A percentile compares a stretch with the other conserved stretches of the same genome.
These are phyloP conservation scores for Sherardia arvensis DNA, from an alignment of 257 asterid genomes.

Conservation along the genomic window DNA sequence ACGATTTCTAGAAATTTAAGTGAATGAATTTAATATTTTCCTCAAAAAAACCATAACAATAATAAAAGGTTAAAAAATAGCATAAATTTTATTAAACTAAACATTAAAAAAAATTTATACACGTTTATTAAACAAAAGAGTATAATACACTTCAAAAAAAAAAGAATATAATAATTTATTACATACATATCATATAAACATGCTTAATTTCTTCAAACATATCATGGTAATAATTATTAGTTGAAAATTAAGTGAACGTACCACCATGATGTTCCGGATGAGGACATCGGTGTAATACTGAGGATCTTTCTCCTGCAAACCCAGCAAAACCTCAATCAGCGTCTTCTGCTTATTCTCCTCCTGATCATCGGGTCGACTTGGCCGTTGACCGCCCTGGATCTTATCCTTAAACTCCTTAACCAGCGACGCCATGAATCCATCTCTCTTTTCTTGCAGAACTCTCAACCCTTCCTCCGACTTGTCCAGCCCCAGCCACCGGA, in stretches of 20 bases:
- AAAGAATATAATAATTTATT: too few species aligned
- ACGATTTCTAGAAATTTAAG: too few species aligned
- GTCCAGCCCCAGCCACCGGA: constrained; percentile 17
- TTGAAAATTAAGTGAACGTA: background rate
- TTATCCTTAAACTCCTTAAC: constrained; percentile 7
- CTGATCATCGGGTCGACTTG: background rate
- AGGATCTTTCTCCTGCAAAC: constrained; percentile 19
- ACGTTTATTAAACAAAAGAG: too few species aligned
- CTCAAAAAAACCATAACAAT: too few species aligned
- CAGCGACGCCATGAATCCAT: constrained; percentile 11
- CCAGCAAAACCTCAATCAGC: constrained; percentile 21
- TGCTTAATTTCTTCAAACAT: too few species aligned
- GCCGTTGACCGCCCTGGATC: background rate
- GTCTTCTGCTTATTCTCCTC: constrained; percentile 8
- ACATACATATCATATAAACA: too few species aligned
- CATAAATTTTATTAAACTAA: too few species aligned
- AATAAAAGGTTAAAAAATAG: too few species aligned
- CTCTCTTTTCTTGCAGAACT: constrained; percentile 9
- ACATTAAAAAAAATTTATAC: too few species aligned
- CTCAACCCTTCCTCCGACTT: constrained; percentile 13
- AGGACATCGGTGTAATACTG: constrained; percentile 22
- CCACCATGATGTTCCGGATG: constrained; percentile 24
- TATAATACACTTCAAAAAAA: too few species aligned
- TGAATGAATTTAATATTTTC: too few species aligned
- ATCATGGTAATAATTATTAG: too few species aligned